Percentiles rank a stretch among this genome's conserved stretches.
These are phyloP conservation scores for Phytophthora europaea DNA, from an alignment of 352 stramenopile genomes.

Conservation along the genomic window DNA sequence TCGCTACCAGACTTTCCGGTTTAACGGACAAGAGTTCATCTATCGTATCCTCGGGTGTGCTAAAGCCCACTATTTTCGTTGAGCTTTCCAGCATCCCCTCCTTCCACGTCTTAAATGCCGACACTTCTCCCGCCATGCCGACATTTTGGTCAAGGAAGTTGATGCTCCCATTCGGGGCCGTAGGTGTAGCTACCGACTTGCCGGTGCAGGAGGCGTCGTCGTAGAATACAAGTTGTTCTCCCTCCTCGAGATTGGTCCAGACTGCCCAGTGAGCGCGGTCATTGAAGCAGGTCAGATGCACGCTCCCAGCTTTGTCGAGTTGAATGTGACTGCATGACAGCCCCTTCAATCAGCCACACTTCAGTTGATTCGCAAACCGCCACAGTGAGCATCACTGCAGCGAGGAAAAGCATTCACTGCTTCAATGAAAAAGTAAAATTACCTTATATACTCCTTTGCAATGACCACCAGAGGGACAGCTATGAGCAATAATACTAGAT, in stretches of 20 bases:
- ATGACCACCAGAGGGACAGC: background rate
- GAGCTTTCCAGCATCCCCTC: background rate
- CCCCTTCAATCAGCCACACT: background rate
- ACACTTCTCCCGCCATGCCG: background rate
- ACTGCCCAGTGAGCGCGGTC: background rate
- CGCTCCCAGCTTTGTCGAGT: background rate
- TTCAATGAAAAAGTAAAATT: background rate
- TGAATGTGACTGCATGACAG: background rate
- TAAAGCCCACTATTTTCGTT: background rate
- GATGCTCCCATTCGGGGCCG: background rate
- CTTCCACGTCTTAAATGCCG: background rate
- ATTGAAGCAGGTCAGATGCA: constrained; percentile 1
- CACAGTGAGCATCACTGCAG: background rate
- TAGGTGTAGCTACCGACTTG: background rate
- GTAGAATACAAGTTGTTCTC: background rate
- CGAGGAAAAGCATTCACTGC: background rate
- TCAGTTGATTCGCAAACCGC: background rate
- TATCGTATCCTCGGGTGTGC: background rate
- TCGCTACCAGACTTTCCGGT: background rate
- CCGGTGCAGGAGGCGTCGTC: background rate
- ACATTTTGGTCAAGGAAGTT: background rate
- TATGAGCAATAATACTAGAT: background rate
- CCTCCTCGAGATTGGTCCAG: background rate
- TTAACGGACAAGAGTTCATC: background rate
- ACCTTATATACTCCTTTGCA: background rate